A percentile compares a stretch with the other conserved stretches of the same genome.
Evolutionary conservation across 2,329 filamentous ascomycete species (phyloP).

Genomic region (Chrysoporthe cubensis): DNA sequence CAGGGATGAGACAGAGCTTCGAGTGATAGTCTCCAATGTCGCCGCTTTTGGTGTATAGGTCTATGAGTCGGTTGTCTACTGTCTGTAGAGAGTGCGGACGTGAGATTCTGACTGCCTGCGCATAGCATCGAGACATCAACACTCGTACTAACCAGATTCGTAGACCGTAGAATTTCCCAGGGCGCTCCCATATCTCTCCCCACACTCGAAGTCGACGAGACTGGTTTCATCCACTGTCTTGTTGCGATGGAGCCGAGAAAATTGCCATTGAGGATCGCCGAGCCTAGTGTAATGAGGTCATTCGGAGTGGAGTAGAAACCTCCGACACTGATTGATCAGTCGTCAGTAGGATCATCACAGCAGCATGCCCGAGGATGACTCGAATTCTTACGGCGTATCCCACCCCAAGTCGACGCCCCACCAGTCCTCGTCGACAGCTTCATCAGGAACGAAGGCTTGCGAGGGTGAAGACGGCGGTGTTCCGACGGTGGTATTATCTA

Average conservation of each 20-base stretch:
- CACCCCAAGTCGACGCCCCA: constrained; percentile 36
- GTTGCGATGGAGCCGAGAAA: constrained; percentile 33
- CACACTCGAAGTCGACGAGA: constrained; percentile 35
- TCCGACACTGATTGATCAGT: constrained; percentile 17
- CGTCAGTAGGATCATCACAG: not conserved
- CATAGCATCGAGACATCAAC: not conserved
- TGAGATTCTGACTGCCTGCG: not conserved
- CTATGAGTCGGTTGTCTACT: constrained; percentile 44
- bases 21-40: constrained; percentile 47
- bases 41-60: constrained; percentile 53
- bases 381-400: constrained; percentile 8
- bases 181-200: constrained; percentile 39
- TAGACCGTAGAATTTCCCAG: constrained; percentile 41
- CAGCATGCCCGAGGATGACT: not conserved
- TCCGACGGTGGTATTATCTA: constrained; percentile 45
- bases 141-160: constrained; percentile 29
- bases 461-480: constrained; percentile 37
- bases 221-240: constrained; percentile 38
- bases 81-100: constrained; percentile 29
- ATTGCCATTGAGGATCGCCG: constrained; percentile 34
- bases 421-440: constrained; percentile 34
- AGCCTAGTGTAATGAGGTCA: constrained; percentile 35
- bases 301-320: constrained; percentile 38
- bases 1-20: constrained; percentile 46
- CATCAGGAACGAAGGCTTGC: constrained; percentile 42